These are phyloP conservation scores for Polyplosphaeria fusca DNA, from an alignment of 495 filamentous ascomycete genomes.

Conservation along the genomic window DNA sequence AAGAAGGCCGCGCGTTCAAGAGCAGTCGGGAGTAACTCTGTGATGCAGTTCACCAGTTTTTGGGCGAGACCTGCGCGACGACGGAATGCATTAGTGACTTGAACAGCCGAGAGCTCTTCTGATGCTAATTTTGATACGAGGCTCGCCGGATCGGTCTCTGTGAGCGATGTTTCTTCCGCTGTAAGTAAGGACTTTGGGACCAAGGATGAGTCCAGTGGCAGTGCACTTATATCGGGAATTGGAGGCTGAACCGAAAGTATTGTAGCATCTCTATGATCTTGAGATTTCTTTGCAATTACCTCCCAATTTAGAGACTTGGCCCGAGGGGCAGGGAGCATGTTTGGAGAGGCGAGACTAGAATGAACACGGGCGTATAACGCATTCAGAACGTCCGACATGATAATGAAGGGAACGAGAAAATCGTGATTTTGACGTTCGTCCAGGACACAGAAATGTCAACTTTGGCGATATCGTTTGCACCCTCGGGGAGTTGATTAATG, in stretches of 20 bases:
- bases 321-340: neutral
- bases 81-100: constrained; percentile 57
- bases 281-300: constrained; percentile 46
- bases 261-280: constrained; percentile 47
- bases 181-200: constrained; percentile 48
- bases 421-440: too few relatives aligned
- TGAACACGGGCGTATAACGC: constrained; percentile 11
- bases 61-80: constrained; percentile 60
- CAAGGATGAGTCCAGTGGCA: constrained; percentile 46
- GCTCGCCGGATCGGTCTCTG: constrained; percentile 46
- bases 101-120: constrained; percentile 44
- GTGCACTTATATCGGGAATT: constrained; percentile 36
- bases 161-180: constrained; percentile 49
- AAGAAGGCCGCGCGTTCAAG: constrained; percentile 38
- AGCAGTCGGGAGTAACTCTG: constrained; percentile 58
- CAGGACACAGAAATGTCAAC: too few relatives aligned
- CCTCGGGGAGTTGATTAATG: too few relatives aligned
- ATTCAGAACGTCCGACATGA: too few relatives aligned
- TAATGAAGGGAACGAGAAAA: too few relatives aligned
- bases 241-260: constrained; percentile 44
- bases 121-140: constrained; percentile 47
- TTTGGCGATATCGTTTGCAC: too few relatives aligned
- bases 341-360: constrained; percentile 12
- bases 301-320: constrained; percentile 40
- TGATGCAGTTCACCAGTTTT: constrained; percentile 59